Percentiles rank a stretch among this genome's conserved stretches.
Conservation (phyloP, 176 grass and related monocot species). For the Cymbopogon citratus region DNA sequence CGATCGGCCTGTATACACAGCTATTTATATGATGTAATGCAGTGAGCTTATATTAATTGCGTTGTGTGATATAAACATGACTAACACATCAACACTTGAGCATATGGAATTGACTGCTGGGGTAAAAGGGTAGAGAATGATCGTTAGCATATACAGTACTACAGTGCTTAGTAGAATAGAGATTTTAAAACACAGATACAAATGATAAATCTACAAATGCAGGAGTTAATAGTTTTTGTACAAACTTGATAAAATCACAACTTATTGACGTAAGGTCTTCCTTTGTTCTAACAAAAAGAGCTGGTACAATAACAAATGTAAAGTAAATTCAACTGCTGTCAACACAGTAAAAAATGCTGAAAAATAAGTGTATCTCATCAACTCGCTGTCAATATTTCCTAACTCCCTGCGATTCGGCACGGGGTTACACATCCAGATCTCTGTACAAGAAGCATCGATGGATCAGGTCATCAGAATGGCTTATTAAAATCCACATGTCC, state of each 20-base stretch:
- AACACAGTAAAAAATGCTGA: neutral
- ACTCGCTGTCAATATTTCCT: neutral
- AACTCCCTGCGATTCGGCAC: neutral
- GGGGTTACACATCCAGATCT: slow-evolving; percentile 9
- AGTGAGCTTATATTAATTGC: neutral
- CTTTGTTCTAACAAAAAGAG: neutral
- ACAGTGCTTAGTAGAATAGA: neutral
- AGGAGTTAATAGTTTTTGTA: neutral
- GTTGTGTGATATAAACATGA: neutral
- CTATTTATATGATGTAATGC: neutral
- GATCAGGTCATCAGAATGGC: neutral
- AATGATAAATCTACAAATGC: neutral
- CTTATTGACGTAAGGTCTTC: neutral
- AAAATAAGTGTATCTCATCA: neutral
- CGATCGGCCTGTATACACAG: slow-evolving; percentile 5
- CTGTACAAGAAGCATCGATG: slow-evolving; percentile 8
- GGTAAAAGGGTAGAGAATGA: neutral
- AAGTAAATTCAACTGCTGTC: slow-evolving; percentile 10
- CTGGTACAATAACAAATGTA: neutral
- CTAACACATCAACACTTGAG: neutral
- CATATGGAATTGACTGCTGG: neutral
- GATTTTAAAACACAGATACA: neutral
- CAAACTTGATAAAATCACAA: neutral
- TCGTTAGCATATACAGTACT: no score
- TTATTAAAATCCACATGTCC: neutral